phyloP scores from a whole-genome alignment of 768 basidiomycete species.

The Mycena kentingensis region DNA sequence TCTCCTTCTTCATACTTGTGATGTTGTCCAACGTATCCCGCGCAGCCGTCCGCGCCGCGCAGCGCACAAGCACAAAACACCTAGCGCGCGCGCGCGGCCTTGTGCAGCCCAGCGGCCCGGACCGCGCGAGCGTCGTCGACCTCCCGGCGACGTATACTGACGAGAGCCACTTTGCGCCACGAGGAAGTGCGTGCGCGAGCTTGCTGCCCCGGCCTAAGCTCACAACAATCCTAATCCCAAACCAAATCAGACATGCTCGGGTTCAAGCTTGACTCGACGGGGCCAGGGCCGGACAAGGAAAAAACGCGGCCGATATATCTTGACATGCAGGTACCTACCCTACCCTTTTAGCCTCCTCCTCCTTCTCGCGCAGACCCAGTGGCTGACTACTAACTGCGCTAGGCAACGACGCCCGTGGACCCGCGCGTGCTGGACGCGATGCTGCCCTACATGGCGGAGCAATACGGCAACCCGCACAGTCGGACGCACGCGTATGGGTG shows the following conservation, averaged over 20 bases:
- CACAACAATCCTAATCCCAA: not conserved
- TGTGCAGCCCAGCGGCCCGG: conserved; percentile 81
- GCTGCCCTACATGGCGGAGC: conserved; percentile 93
- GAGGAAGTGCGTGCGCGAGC: conserved; percentile 61
- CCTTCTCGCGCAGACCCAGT: conserved; percentile 10
- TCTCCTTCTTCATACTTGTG: conserved; percentile 24
- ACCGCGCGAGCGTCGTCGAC: conserved; percentile 82
- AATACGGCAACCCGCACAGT: conserved; percentile 97
- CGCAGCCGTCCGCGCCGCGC: conserved; percentile 38
- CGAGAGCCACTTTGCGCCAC: conserved; percentile 70
- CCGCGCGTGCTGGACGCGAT: conserved; percentile 96
- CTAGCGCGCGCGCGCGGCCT: conserved; percentile 41
- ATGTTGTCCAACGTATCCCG: conserved; percentile 65
- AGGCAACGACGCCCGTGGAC: conserved; percentile 98
- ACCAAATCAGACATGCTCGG: conserved; percentile 78
- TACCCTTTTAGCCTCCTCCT: conserved; percentile 2
- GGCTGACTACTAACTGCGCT: no score
- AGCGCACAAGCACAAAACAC: conserved; percentile 33
- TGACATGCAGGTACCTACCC: conserved; percentile 82
- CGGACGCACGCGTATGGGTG: conserved; percentile 99
- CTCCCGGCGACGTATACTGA: conserved; percentile 74
- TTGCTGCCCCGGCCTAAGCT: no score
- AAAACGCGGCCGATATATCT: conserved; percentile 91
- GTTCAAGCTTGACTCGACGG: conserved; percentile 73
- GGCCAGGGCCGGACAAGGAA: conserved; percentile 57